These are phyloP conservation scores for Pelargonium citronellum DNA, from an alignment of 441 rosid genomes.

Conservation along the genomic window DNA sequence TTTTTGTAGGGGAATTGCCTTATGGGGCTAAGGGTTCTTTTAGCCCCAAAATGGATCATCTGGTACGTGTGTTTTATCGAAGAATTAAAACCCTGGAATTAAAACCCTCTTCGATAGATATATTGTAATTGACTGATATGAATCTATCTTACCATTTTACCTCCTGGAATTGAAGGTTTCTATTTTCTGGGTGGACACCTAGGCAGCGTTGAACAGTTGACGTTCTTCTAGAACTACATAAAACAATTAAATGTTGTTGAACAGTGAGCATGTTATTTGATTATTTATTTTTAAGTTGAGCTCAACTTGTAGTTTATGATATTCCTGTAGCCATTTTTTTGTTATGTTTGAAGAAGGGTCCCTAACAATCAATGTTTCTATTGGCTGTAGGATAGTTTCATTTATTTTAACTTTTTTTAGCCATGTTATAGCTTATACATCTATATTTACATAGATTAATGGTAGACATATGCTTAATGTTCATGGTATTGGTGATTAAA, in stretches of 20 bases:
- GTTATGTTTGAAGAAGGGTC: background rate
- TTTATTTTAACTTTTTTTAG: background rate
- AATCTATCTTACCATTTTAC: background rate
- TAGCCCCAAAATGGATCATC: constrained; percentile 97
- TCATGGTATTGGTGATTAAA: no score
- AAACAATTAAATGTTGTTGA: background rate
- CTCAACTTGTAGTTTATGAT: background rate
- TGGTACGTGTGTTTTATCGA: constrained; percentile 46
- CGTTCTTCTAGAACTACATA: background rate
- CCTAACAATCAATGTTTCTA: background rate
- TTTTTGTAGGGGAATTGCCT: constrained; percentile 94
- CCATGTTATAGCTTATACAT: background rate
- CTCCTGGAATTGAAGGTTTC: background rate
- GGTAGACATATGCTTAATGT: background rate
- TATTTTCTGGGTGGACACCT: background rate
- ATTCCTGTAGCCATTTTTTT: background rate
- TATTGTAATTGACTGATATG: background rate
- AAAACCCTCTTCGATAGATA: no score
- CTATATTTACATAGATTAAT: background rate
- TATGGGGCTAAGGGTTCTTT: constrained; percentile 61
- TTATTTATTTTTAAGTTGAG: background rate
- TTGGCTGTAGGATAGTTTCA: background rate
- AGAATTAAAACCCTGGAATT: no score
- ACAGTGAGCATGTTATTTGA: background rate
- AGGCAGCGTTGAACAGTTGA: background rate